Evolutionary conservation across 192 early-diverging fungal genomes (phyloP).

Genomic region (Obelidium mucronatum): DNA sequence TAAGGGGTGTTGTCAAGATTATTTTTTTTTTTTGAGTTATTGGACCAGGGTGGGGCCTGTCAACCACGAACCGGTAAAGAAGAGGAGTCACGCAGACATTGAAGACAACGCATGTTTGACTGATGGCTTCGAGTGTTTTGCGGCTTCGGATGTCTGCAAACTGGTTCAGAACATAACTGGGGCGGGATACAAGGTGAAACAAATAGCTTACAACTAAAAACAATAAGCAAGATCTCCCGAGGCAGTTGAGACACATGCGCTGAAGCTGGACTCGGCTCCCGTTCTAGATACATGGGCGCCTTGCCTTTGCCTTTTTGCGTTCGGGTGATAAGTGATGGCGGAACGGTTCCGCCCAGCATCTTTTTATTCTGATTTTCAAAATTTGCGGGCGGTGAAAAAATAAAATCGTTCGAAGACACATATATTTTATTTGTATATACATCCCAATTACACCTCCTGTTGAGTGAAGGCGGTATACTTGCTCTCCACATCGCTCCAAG

Average conservation of each 20-base stretch:
- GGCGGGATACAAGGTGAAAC: not conserved
- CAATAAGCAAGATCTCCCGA: not conserved
- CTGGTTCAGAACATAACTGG: not conserved
- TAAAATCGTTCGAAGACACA: no score
- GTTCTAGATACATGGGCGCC: no score
- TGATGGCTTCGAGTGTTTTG: conserved; percentile 3
- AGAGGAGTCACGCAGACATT: not conserved
- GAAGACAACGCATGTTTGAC: not conserved
- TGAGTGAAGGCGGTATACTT: conserved; percentile 73
- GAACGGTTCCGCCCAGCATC: no score
- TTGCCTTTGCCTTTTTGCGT: no score
- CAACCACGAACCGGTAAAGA: conserved; percentile 1
- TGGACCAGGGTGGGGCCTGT: not conserved
- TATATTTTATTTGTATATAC: no score
- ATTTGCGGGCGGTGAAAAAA: no score
- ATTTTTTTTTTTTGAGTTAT: no score
- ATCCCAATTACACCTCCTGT: conserved; percentile 56
- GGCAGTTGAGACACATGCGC: no score
- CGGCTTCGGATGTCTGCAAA: not conserved
- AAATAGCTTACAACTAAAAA: conserved; percentile 1
- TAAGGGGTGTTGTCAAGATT: not conserved
- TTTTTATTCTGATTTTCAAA: no score
- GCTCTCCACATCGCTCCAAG: conserved; percentile 75
- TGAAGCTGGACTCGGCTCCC: no score
- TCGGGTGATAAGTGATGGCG: no score